A percentile compares a stretch with the other conserved stretches of the same genome.
Evolutionary conservation across 345 rosid species (phyloP).

Genomic region (Citrus australasica): DNA sequence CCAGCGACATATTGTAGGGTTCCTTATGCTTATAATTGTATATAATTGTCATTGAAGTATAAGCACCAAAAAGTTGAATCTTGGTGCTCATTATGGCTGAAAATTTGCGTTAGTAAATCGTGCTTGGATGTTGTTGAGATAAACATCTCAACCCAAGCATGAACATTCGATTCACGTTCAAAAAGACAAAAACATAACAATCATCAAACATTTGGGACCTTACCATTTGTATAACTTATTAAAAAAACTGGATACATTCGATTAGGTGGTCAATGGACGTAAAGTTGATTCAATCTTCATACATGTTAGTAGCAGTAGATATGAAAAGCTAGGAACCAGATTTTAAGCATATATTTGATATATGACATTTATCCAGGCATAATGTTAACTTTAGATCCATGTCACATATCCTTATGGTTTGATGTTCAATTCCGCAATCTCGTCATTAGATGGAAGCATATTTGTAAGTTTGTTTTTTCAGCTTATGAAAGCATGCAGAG

Average conservation of each 20-base stretch:
- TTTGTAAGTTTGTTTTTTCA: neutral
- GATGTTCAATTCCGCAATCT: neutral
- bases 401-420: neutral
- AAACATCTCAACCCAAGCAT: neutral
- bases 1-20: neutral
- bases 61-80: neutral
- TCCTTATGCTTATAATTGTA: neutral
- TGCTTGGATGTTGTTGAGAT: neutral
- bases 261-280: neutral
- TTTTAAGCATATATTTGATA: neutral
- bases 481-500: neutral
- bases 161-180: neutral
- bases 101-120: neutral
- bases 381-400: neutral
- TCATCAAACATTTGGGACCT: neutral
- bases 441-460: neutral
- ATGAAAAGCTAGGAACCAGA: neutral
- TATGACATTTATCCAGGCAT: neutral
- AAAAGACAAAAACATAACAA: neutral
- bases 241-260: neutral
- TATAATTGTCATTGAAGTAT: neutral
- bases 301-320: neutral
- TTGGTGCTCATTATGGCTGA: neutral
- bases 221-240: neutral
- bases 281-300: neutral